phyloP scores from a whole-genome alignment of 106 monocot species.

The Dendrobium chrysotoxum region DNA sequence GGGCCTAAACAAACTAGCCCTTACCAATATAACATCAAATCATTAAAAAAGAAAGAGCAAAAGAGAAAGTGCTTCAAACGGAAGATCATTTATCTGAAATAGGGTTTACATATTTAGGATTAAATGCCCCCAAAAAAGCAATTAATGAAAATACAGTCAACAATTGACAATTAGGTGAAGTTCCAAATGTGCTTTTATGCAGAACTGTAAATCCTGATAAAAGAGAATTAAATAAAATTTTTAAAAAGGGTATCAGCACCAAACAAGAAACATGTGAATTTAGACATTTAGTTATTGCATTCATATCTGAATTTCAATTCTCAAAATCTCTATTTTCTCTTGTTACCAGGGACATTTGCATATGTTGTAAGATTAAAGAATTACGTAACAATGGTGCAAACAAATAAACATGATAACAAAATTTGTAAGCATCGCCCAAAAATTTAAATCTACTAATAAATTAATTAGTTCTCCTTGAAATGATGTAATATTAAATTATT shows the following conservation, averaged over 20 bases:
- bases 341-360: neutral
- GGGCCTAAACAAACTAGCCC: neutral
- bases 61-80: neutral
- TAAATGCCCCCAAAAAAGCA: neutral
- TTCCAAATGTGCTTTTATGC: neutral
- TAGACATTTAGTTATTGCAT: neutral
- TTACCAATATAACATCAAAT: neutral
- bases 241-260: neutral
- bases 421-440: neutral
- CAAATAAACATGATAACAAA: neutral
- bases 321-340: neutral
- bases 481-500: neutral
- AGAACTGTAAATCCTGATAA: neutral
- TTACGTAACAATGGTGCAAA: neutral
- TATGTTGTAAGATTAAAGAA: neutral
- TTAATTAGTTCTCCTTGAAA: neutral
- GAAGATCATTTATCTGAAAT: neutral
- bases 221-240: neutral
- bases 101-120: neutral
- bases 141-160: neutral
- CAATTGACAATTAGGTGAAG: neutral
- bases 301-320: neutral
- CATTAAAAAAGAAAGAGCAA: neutral
- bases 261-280: neutral
- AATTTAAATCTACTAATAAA: neutral